A percentile compares a stretch with the other conserved stretches of the same genome.
Conservation (phyloP, 768 basidiomycete genomes). For the Naganishia onofrii region DNA sequence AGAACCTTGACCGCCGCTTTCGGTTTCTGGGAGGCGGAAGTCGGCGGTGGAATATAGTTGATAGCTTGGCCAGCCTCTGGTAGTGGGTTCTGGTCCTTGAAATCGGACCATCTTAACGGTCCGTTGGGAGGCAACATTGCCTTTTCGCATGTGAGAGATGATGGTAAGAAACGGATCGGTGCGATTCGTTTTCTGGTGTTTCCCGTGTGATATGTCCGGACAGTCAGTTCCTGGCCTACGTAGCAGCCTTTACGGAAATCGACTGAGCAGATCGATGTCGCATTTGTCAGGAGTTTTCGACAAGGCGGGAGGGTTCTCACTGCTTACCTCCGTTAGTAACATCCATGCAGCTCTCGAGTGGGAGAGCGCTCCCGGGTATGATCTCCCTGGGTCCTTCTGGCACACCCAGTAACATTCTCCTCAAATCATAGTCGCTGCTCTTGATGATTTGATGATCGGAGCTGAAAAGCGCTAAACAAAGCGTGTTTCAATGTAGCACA, state of each 20-base stretch:
- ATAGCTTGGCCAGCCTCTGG: constrained; percentile 35
- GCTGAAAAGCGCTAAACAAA: constrained; percentile 22
- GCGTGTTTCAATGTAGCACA: too few species aligned
- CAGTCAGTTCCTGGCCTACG: constrained; percentile 94
- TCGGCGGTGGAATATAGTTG: constrained; percentile 29
- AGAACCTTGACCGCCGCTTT: constrained; percentile 73
- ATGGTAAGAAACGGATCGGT: constrained; percentile 62
- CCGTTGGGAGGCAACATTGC: neutral
- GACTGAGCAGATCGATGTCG: constrained; percentile 56
- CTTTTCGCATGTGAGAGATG: constrained; percentile 23
- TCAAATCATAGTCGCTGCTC: constrained; percentile 61
- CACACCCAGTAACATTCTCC: constrained; percentile 76
- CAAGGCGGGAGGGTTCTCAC: neutral
- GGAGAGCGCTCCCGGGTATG: constrained; percentile 71
- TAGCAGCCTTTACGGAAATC: constrained; percentile 98
- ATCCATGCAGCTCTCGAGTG: constrained; percentile 92
- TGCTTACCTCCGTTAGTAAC: constrained; percentile 84
- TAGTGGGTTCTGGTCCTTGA: constrained; percentile 35
- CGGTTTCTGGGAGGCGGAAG: constrained; percentile 56
- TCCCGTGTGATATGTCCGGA: constrained; percentile 93
- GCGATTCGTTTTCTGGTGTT: constrained; percentile 83
- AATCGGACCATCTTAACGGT: constrained; percentile 37
- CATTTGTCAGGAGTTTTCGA: neutral
- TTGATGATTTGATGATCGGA: constrained; percentile 28
- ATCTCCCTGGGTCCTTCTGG: constrained; percentile 84